These are phyloP conservation scores for Aspergillus neoniger DNA, from an alignment of 2,329 filamentous ascomycete species.

Conservation along the genomic window DNA sequence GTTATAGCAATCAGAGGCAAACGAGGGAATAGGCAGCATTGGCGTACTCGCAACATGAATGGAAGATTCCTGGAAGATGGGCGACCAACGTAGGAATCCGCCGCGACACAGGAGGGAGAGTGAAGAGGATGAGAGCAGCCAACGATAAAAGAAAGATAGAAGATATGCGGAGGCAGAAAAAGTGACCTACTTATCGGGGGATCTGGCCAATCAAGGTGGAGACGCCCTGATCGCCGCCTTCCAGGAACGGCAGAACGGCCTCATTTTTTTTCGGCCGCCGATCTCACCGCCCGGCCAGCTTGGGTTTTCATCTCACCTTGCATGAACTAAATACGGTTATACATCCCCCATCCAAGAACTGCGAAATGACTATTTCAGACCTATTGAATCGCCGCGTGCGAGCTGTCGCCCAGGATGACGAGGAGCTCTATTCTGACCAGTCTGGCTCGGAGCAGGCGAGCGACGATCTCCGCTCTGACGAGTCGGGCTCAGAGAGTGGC, in stretches of 20 bases:
- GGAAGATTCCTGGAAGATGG: neutral
- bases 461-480: conserved; percentile 19
- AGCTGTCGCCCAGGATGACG: conserved; percentile 44
- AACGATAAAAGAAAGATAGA: too few species aligned
- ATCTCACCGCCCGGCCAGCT: neutral
- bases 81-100: neutral
- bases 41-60: neutral
- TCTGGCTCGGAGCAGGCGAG: conserved; percentile 27
- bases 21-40: conserved; percentile 6
- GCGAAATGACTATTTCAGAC: conserved; percentile 40
- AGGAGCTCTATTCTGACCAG: conserved; percentile 38
- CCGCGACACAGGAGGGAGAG: neutral
- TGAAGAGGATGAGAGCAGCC: neutral
- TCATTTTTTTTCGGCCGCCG: neutral
- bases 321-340: neutral
- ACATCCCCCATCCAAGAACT: neutral
- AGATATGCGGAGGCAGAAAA: too few species aligned
- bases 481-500: conserved; percentile 18
- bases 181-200: too few species aligned
- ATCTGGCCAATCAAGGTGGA: neutral
- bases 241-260: neutral
- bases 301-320: conserved; percentile 1
- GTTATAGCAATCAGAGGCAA: neutral
- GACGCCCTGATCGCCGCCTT: neutral
- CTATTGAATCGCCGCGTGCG: conserved; percentile 46